Base-by-base conservation (phyloP, 208 protist genomes). In the Leishmania martiniquensis region DNA sequence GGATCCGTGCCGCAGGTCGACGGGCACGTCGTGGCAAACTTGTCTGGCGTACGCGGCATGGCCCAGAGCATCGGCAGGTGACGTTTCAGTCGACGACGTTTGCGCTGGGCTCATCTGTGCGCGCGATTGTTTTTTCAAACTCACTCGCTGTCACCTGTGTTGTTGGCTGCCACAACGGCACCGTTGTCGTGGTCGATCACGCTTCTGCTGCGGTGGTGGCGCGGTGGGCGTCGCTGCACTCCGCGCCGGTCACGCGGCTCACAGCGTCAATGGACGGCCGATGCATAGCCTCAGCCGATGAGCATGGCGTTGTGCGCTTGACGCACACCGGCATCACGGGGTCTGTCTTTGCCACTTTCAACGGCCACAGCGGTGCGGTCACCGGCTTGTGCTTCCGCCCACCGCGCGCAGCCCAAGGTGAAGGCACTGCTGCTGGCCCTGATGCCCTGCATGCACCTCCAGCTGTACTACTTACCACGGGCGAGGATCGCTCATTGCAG, bases 71-170 rank as follows among this genome's bases (percentile, higher is more conserved):
- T 32, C 72, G 59, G 2, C 57, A 77, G 34, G 77, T 76, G 37
- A 62, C 74, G n/a, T 83, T 83, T 45, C 71, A 76, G 4, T 76
- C 52, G 25, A 37, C 66, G 17, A 3, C 10, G 25, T 87, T 85
- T 51, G 17, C 44, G 17, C 51, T 91, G 20, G 69, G 37, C 9
- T 76, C 84, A 20, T 85, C 93, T 5, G 87, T 95, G 51, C 90
- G 93, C 7, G 81, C 73, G 34, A 44, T 97, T 44, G 62, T 70
- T 55, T 96, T 96, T 62, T 77, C 82, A 5, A 88, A 84, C 42
- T 92, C 89, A 15, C 78, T 95, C 73, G 87, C 93, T 25, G 79
- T 95, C 20, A 97, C 91, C 17, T 94, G 94, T 81, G 91, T 93
- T 13, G 88, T 90, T 1, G 95, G 87, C 37, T 83, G 85, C 62